phyloP scores from a whole-genome alignment of 331 rosid species.

The Quercus lobata region DNA sequence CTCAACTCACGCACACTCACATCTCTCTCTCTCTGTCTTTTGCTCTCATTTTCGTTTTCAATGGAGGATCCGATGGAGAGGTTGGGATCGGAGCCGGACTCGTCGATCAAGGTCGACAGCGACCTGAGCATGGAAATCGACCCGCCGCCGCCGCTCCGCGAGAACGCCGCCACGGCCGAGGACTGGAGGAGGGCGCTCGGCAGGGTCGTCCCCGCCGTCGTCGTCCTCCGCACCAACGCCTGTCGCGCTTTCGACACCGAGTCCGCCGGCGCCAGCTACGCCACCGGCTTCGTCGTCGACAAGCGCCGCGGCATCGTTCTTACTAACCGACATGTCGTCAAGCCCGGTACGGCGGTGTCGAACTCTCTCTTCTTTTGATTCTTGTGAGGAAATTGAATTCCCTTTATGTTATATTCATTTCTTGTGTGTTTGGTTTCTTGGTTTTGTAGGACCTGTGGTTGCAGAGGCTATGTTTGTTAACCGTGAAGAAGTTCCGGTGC shows the following conservation, averaged over 20 bases:
- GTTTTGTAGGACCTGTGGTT: conserved; percentile 86
- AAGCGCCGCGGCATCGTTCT: conserved; percentile 91
- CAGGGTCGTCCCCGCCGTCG: conserved; percentile 90
- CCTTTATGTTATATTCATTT: neutral
- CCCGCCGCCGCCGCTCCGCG: conserved; percentile 50
- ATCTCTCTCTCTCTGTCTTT: too few relatives aligned
- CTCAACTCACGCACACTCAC: too few relatives aligned
- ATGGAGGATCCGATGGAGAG: conserved; percentile 65
- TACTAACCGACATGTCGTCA: conserved; percentile 94
- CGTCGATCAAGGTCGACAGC: conserved; percentile 41
- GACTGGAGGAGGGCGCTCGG: conserved; percentile 86
- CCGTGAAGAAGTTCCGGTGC: conserved; percentile 93
- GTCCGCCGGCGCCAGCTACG: conserved; percentile 78
- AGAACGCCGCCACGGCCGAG: conserved; percentile 70
- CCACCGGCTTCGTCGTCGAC: conserved; percentile 91
- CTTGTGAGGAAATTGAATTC: neutral
- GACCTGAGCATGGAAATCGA: conserved; percentile 84
- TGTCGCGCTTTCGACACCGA: conserved; percentile 93
- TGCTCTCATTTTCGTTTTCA: neutral
- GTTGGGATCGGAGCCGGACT: conserved; percentile 49
- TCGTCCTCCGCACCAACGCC: conserved; percentile 78
- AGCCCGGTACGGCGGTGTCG: conserved; percentile 52
- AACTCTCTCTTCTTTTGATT: too few relatives aligned
- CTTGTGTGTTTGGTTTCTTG: conserved; percentile 15
- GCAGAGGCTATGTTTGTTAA: conserved; percentile 93